Base-by-base conservation (phyloP, 805 yeast species). In the Ogataea minuta region DNA sequence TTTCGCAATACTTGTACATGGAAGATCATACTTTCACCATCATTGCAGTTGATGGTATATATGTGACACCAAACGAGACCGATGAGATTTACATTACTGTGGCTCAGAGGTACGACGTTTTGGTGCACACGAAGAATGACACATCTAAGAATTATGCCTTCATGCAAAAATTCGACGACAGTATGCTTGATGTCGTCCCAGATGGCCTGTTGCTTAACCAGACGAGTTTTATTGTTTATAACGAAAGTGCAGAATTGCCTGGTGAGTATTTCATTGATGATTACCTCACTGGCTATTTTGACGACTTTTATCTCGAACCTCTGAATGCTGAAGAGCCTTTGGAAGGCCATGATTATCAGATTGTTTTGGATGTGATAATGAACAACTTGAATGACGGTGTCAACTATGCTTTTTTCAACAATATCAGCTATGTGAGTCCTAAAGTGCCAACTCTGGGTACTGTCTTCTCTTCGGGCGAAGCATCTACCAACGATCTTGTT, bases 391-490 rank as follows among this genome's bases (percentile, higher is more conserved):
- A 72, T 34, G 70, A 88, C 63, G 99, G 99, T 70, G 72, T 82
- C 47, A 89, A 89, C 70, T 93, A 93, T 60, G 98, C 98, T n/a
- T 84, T 91, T 68, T 88, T 91, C 82, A 90, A 91, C 72, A 83
- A 87, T 60, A 71, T 85, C 57, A 76, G 95, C 16, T 93, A 77
- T 65, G 69, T 76, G 24, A 61, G 76, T 26, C 96, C 98, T 48
- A 83, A 79, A 64, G 95, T 91, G 11, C 99, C 99, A 34, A 68
- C 90, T 5, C 68, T 93, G 45, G 74, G 78, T 64, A 78, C 96
- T 3, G 96, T 76, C n/a, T 59, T 88, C 54, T 69, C 82, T 31
- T 74, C 95, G 24, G 87, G 86, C 33, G 74, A 80, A 2, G 58
- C 66, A 37, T 77, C 83, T 19, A 64, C 72, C 25, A 68, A 79